phyloP scores from a whole-genome alignment of 257 asterid genomes.

The Solanum etuberosum region DNA sequence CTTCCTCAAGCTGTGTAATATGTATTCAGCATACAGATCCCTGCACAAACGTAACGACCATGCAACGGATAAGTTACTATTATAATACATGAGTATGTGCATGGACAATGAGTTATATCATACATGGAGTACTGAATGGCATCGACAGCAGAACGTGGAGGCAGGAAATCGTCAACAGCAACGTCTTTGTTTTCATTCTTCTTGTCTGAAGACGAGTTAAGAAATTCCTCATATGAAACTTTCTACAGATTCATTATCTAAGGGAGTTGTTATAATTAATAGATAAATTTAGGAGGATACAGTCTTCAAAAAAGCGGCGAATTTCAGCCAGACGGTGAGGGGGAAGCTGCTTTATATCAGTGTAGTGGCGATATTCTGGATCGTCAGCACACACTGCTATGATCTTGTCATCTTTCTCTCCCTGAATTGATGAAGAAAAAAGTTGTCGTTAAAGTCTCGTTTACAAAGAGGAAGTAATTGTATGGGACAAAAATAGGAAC shows the following conservation, averaged over 20 bases:
- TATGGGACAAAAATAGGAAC: constrained; percentile 10
- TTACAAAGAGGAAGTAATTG: neutral
- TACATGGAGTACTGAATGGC: constrained; percentile 82
- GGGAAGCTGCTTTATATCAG: constrained; percentile 82
- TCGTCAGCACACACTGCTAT: constrained; percentile 96
- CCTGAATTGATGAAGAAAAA: constrained; percentile 25
- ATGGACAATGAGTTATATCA: neutral
- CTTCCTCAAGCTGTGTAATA: constrained; percentile 50
- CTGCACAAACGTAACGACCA: constrained; percentile 15
- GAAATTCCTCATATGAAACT: neutral
- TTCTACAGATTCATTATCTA: neutral
- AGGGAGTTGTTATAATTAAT: neutral
- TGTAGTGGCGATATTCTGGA: constrained; percentile 86
- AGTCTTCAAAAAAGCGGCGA: constrained; percentile 92
- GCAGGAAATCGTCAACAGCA: constrained; percentile 61
- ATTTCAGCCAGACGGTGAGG: constrained; percentile 91
- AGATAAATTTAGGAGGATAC: constrained; percentile 30
- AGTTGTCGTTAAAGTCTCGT: accelerated
- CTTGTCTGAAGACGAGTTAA: constrained; percentile 41
- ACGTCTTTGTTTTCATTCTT: constrained; percentile 87
- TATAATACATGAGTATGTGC: neutral
- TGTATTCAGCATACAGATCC: constrained; percentile 83
- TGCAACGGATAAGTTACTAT: neutral
- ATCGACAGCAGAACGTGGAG: constrained; percentile 37
- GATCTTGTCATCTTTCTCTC: constrained; percentile 92